phyloP scores from a whole-genome alignment of 2,329 filamentous ascomycete species.

The Penicillium sp. region DNA sequence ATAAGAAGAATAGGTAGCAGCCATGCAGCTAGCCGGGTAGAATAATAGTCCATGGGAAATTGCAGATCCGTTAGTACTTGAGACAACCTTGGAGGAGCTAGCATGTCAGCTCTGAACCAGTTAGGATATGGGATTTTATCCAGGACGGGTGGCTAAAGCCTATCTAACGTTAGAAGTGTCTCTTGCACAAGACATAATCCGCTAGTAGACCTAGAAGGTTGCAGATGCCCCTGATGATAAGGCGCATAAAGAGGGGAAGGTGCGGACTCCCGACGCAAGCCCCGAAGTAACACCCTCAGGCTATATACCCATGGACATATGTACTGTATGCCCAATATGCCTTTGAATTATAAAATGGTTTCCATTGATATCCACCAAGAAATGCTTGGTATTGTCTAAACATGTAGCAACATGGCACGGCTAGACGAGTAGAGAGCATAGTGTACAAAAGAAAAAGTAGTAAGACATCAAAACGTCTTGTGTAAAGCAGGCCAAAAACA shows the following conservation, averaged over 20 bases:
- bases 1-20: neutral
- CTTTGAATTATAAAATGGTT: neutral
- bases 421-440: slow-evolving; percentile 8
- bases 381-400: neutral
- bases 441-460: slow-evolving; percentile 11
- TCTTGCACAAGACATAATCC: neutral
- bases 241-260: neutral
- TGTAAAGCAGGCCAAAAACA: slow-evolving; percentile 6
- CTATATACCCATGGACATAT: neutral
- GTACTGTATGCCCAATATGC: neutral
- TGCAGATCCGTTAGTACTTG: neutral
- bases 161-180: too few species aligned
- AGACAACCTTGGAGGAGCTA: neutral
- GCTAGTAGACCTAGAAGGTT: neutral
- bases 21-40: neutral
- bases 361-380: neutral
- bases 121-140: neutral
- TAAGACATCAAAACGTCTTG: slow-evolving; percentile 2
- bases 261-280: neutral
- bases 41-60: neutral
- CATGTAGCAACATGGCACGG: neutral
- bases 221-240: neutral
- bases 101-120: neutral
- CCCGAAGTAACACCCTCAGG: neutral
- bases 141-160: too few species aligned